Base-by-base conservation (phyloP, 805 yeast species). In the Phaffomyces opuntiae region DNA sequence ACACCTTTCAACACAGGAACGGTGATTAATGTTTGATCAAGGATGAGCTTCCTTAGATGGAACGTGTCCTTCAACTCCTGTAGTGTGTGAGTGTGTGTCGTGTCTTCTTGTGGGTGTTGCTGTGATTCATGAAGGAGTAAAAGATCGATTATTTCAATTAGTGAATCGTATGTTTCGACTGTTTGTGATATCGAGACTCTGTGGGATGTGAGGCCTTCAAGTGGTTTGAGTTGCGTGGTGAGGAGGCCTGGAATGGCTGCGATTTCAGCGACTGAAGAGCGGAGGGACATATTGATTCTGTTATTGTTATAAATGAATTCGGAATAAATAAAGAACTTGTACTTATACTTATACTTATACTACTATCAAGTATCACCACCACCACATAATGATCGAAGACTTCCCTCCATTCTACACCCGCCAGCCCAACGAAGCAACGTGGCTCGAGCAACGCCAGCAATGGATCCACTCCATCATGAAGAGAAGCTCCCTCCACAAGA, bases 371-470 rank as follows among this genome's bases (percentile, higher is more conserved):
- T n/a, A n/a, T n/a, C n/a, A n/a, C n/a, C n/a, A n/a, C n/a, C n/a
- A n/a, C n/a, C n/a, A n/a, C n/a, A n/a, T n/a, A n/a, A 17, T 29
- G 31, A 42, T 42, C 7, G 44, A 42, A 45, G 70, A 78, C 35
- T 91, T 89, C 63, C 97, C 97, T 7, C 99, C 99, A 0, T 78
- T 91, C 53, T 91, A 80, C 67, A 93, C 98, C 9, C 74, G 79
- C 49, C 99, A 91, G 65, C 89, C 93, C 21, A 90, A 91, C 55
- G 75, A 80, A 34, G 78, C 85, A 11, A 83, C 93, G 2, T 78
- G 86, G 68, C 73, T 75, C 29, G 81, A 87, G 11, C 99, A 91
- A 63, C 66, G 84, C 14, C 72, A 73, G n/a, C 78, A 84, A 45
- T 91, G 99, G 99, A 67, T 72, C 26, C 69, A 75, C 38, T 64